Evolutionary conservation across 1,284 basidiomycete genomes (phyloP), one percentile per base, ranked within the genome.

Genomic region (Leccinum solheimii): DNA sequence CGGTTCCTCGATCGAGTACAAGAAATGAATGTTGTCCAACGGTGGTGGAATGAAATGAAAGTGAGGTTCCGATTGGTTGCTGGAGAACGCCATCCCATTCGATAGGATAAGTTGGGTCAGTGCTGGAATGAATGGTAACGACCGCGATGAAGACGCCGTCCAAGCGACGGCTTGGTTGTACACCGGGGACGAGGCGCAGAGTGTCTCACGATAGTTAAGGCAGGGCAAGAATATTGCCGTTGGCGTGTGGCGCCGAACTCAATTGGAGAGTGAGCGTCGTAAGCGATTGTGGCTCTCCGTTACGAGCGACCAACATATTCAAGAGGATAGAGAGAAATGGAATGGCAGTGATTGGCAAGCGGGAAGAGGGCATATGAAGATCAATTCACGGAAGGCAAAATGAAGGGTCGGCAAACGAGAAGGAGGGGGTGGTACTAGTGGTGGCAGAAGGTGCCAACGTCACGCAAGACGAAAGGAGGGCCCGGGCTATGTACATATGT

Each of bases 351-450:
- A 11, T 8, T 32, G 8, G 36, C 13, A 32, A 32, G 7, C 14
- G 16, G 10, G 26, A 32, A 27, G 56, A 30, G 14, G 43, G 19
- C 43, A 45, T 48, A 48, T 48, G 43, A 48, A 14, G 2, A 34
- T 14, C 16, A 16, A 14, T 38, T 40, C 4, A 54, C 21, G 2
- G 30, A 43, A 26, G 38, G 0, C 27, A 40, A 40, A 64, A 67
- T 64, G 58, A 53, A 64, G 63, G 4, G 27, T 64, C 63, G 63
- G 64, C 64, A 64, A 63, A 48, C 11, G 13, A 23, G 21, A 48
- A 48, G 45, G 45, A 48, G 45, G 21, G 45, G 21, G 43, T 19
- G 13, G 11, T 21, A 21, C 3, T 48, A 23, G n/a, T 19, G 43
- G n/a, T 19, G 30, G 23, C 48, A 21, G 23, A 21, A 49, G 48